Evolutionary conservation across 257 asterid genomes (phyloP), one percentile per base, ranked within the genome.

Genomic region (Nicotiana tabacum): DNA sequence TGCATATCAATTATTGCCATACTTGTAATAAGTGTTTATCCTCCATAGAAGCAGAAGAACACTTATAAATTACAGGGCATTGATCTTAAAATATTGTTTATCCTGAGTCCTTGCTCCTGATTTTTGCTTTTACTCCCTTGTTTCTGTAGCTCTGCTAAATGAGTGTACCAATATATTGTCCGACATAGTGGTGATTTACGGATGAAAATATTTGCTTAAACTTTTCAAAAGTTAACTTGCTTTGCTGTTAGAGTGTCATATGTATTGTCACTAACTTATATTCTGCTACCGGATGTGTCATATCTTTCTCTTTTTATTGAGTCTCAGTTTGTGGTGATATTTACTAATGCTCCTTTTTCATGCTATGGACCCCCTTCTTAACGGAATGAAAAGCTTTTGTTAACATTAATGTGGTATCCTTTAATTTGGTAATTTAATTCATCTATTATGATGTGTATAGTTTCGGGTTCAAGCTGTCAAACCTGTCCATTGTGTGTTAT

Each of bases 361-460:
- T 16, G 27, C 82, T 30, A 3, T 60, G 67, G 39, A 35, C 72
- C 35, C 21, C 21, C n/a, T 78, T 68, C 65, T 58, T 74, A 21
- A 24, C 5, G 3, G 37, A 46, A 27, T 10, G 9, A 66, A 74
- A 24, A 24, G 58, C 5, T 46, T 72, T 74, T 74, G 58, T 48
- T 74, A 12, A 48, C 61, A 74, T 74, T 74, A 51, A 15, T 29
- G 62, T 51, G 43, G 4, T 48, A 6, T 53, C 66, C 82, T 84
- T 82, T 61, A 30, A 74, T 78, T 39, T 61, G 53, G 43, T 56
- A 16, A 16, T 70, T 3, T 48, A 17, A 43, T 82, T 81, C 87
- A 65, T 61, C 66, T 58, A 57, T 77, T 51, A 79, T 77, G 77
- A 84, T 83, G 76, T 80, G 61, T 60, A 30, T 72, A 72, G 37